Evolutionary conservation across 352 stramenopile species (phyloP), one percentile per base, ranked within the genome.

Genomic region (Peronosclerospora sorghi): DNA sequence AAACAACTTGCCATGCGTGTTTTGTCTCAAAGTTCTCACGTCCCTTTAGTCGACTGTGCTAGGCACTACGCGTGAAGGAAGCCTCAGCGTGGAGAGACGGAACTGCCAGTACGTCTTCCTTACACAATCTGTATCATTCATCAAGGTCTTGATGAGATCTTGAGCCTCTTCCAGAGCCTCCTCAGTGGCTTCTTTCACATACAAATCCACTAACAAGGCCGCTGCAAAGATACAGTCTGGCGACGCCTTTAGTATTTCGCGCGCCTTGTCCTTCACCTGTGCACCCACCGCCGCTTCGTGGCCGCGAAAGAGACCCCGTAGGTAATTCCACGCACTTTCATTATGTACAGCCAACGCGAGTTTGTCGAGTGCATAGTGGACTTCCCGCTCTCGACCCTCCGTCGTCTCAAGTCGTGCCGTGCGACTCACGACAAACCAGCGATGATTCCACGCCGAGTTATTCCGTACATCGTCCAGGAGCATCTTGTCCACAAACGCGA

Each of bases 401-500:
- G 35, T 27, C 0, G 53, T 36, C 1, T 45, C 40, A 35, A 87
- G 49, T 1, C 44, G 27, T 5, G 59, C 64, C 39, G 69, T 77
- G 49, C 85, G 61, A 36, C 73, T 66, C 28, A 91, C 41, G 27
- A 92, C 79, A 48, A 91, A 92, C 72, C 72, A 95, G 40, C 83
- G 81, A 27, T 92, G 73, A 58, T 92, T 92, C 80, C 80, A 92
- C 26, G 76, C 80, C 45, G 89, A 98, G 63, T 99, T 99, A 67
- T 99, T 99, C 41, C 94, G 81, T 24, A 96, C 70, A 63, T 99
- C 96, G 17, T 82, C 43, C 12, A 68, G 35, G 39, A 98, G 75
- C 54, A 98, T 73, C 38, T 60, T 43, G 43, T 97, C 76, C 28
- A 95, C 70, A 50, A 80, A 97, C 28, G 71, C 72, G 20, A 98